Conservation (phyloP, 2,329 filamentous ascomycete species). For the Dothiorella sarmentorum region DNA sequence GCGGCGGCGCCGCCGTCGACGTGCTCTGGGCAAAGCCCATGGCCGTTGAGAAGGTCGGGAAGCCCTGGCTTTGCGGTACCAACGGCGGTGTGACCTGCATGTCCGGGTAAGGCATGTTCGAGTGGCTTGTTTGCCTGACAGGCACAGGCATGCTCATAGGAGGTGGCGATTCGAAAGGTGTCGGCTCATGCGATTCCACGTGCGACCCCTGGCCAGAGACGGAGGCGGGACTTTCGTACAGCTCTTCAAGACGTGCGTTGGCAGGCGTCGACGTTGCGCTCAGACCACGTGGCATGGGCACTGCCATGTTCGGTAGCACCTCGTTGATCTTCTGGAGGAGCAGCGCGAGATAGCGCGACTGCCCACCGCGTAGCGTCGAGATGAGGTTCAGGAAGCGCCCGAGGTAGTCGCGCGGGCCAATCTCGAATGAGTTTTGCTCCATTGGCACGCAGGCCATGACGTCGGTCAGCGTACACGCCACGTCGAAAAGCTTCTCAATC, state of each 20-base stretch:
- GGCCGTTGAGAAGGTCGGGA: slow-evolving; percentile 16
- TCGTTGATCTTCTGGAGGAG: slow-evolving; percentile 74
- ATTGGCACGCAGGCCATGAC: slow-evolving; percentile 63
- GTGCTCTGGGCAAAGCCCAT: slow-evolving; percentile 16
- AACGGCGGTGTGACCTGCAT: slow-evolving; percentile 19
- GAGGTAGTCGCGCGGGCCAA: slow-evolving; percentile 70
- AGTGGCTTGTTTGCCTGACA: slow-evolving; percentile 16
- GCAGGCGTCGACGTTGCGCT: slow-evolving; percentile 30
- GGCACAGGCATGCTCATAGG: slow-evolving; percentile 18
- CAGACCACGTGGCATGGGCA: slow-evolving; percentile 25
- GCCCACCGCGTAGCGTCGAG: slow-evolving; percentile 67
- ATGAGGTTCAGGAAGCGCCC: slow-evolving; percentile 64
- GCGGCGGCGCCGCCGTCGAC: slow-evolving; percentile 10
- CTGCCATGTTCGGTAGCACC: slow-evolving; percentile 54
- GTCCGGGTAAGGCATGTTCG: slow-evolving; percentile 17
- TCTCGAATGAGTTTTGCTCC: slow-evolving; percentile 54
- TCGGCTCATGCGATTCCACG: slow-evolving; percentile 19
- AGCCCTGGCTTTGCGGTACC: slow-evolving; percentile 13
- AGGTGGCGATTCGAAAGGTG: slow-evolving; percentile 18
- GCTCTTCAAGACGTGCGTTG: slow-evolving; percentile 19
- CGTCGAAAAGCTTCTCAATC: slow-evolving; percentile 78
- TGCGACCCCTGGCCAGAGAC: slow-evolving; percentile 16
- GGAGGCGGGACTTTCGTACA: slow-evolving; percentile 20
- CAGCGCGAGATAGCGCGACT: slow-evolving; percentile 73
- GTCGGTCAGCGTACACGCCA: slow-evolving; percentile 69